Evolutionary conservation across 768 basidiomycete genomes (phyloP).

Genomic region (Tulasnella sp.): DNA sequence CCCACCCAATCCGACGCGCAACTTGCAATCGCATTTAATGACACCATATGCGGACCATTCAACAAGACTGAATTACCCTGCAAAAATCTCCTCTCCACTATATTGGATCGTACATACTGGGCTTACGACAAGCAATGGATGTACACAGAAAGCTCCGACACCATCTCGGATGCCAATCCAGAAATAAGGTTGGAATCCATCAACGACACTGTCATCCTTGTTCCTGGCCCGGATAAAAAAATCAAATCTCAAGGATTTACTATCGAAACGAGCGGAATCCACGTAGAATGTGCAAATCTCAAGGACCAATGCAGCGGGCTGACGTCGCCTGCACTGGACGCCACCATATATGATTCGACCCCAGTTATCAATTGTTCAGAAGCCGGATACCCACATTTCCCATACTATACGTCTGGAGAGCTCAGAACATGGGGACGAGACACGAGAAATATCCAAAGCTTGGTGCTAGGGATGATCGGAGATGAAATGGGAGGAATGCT

Average conservation of each 20-base stretch:
- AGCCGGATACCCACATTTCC: too few relatives aligned
- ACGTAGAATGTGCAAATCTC: background rate
- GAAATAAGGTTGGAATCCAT: background rate
- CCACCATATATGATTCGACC: background rate
- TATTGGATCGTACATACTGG: background rate
- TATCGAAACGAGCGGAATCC: background rate
- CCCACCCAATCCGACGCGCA: too few relatives aligned
- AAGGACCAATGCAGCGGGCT: background rate
- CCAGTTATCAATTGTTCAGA: background rate
- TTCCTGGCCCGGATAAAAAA: background rate
- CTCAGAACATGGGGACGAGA: too few relatives aligned
- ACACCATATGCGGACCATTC: too few relatives aligned
- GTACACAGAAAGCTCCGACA: background rate
- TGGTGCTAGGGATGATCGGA: too few relatives aligned
- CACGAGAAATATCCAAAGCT: too few relatives aligned
- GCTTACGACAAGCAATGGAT: background rate
- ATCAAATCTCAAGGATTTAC: background rate
- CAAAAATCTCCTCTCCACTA: too few relatives aligned
- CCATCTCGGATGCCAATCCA: background rate
- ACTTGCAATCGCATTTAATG: too few relatives aligned
- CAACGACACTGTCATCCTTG: background rate
- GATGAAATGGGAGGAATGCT: too few relatives aligned
- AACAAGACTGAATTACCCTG: too few relatives aligned
- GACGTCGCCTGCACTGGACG: background rate
- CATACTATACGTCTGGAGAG: too few relatives aligned